Evolutionary conservation across 768 basidiomycete genomes (phyloP).

Genomic region (Lactarius quietus): DNA sequence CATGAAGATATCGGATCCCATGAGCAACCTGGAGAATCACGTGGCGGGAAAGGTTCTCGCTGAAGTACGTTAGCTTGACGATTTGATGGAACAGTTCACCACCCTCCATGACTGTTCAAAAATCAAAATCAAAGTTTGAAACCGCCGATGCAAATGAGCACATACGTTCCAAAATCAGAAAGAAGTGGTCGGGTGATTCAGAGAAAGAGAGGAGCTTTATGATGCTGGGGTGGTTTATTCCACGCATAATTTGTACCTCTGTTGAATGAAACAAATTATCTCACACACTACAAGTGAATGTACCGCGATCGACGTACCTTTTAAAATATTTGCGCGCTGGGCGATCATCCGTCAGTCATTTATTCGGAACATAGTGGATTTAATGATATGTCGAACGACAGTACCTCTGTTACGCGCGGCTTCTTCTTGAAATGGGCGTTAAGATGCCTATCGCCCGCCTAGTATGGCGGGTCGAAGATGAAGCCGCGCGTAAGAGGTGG

Average conservation of each 20-base stretch:
- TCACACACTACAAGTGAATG: not conserved
- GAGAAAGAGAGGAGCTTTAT: conserved; percentile 90
- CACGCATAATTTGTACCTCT: conserved; percentile 99
- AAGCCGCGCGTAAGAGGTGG: conserved; percentile 28
- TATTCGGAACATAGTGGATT: conserved; percentile 21
- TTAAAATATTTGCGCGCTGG: conserved; percentile 96
- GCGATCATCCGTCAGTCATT: conserved; percentile 28
- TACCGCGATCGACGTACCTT: conserved; percentile 50
- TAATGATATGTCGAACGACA: conserved; percentile 30
- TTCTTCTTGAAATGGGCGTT: conserved; percentile 94
- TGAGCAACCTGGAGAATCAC: conserved; percentile 95
- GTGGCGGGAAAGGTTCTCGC: conserved; percentile 94
- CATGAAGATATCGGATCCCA: conserved; percentile 93
- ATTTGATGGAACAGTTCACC: conserved; percentile 99
- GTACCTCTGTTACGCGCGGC: conserved; percentile 98
- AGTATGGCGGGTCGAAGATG: conserved; percentile 28
- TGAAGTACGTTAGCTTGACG: conserved; percentile 98
- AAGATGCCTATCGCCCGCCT: conserved; percentile 92
- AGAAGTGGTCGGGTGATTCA: conserved; percentile 92
- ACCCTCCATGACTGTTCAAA: conserved; percentile 81
- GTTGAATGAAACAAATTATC: conserved; percentile 16
- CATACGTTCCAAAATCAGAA: conserved; percentile 87
- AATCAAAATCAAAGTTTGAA: conserved; percentile 20
- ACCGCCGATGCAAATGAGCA: conserved; percentile 23
- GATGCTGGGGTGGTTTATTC: conserved; percentile 86